These are phyloP conservation scores for Globisporangium spinosum DNA, from an alignment of 352 stramenopile species.

Conservation along the genomic window DNA sequence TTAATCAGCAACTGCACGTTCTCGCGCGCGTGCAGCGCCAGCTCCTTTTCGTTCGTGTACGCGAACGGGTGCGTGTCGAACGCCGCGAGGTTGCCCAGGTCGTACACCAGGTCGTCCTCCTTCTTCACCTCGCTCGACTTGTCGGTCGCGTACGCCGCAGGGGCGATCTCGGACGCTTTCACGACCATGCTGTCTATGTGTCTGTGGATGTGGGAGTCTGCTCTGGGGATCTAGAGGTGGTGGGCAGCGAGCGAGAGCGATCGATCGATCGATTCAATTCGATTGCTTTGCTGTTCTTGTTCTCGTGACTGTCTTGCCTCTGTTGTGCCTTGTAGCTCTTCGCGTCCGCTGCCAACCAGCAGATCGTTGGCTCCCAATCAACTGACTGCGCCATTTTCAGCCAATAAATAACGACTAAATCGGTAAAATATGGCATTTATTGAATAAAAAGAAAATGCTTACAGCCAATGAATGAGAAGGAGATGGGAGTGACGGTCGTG, in stretches of 20 bases:
- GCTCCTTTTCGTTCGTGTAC: slow-evolving; percentile 82
- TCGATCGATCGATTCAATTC: neutral
- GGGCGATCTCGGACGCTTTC: slow-evolving; percentile 82
- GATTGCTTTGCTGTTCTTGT: neutral
- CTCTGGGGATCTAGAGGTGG: slow-evolving; percentile 10
- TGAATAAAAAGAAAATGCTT: neutral
- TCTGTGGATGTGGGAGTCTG: neutral
- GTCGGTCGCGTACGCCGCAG: slow-evolving; percentile 59
- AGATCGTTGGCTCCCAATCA: slow-evolving; percentile 10
- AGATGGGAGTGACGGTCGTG: neutral
- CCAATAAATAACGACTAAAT: neutral
- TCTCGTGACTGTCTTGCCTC: neutral
- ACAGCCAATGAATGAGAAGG: neutral
- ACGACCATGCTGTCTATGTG: slow-evolving; percentile 42
- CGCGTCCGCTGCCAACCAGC: slow-evolving; percentile 8
- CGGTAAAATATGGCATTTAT: neutral
- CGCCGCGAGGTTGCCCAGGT: slow-evolving; percentile 86
- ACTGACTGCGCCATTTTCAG: neutral
- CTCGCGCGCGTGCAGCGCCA: slow-evolving; percentile 87
- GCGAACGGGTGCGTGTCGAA: slow-evolving; percentile 88
- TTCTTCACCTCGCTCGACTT: slow-evolving; percentile 69
- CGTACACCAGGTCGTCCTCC: slow-evolving; percentile 84
- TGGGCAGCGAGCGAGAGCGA: neutral
- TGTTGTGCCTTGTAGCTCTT: slow-evolving; percentile 1
- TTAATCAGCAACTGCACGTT: slow-evolving; percentile 94